Conservation (phyloP, 2,329 filamentous ascomycete species). For the Spiromastix sp. region DNA sequence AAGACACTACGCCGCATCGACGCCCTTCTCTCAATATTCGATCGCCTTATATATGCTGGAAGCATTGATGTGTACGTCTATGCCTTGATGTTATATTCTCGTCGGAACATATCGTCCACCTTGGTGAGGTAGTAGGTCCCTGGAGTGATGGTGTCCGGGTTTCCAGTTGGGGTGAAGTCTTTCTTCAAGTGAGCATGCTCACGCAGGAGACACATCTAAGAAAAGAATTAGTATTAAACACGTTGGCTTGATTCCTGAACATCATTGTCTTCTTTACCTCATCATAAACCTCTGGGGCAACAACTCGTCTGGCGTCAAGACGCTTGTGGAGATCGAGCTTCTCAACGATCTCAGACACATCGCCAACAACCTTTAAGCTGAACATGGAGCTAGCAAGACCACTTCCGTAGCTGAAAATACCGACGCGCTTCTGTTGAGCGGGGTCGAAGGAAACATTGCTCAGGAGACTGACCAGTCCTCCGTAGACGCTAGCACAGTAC, state of each 20-base stretch:
- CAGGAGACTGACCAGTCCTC: slow-evolving; percentile 49
- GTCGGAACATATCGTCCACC: slow-evolving; percentile 79
- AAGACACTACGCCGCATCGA: too few relatives aligned
- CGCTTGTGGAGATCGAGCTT: slow-evolving; percentile 59
- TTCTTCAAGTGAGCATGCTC: slow-evolving; percentile 79
- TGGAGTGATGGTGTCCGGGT: slow-evolving; percentile 52
- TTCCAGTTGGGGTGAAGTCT: slow-evolving; percentile 61
- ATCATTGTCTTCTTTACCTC: slow-evolving; percentile 41
- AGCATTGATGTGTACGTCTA: too few relatives aligned
- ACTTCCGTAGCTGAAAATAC: slow-evolving; percentile 69
- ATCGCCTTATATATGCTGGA: too few relatives aligned
- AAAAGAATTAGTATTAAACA: slow-evolving; percentile 18
- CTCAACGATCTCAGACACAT: slow-evolving; percentile 57
- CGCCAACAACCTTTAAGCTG: slow-evolving; percentile 55
- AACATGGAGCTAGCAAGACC: slow-evolving; percentile 66
- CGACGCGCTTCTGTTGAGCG: slow-evolving; percentile 62
- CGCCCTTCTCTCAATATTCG: too few relatives aligned
- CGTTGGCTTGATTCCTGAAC: neutral
- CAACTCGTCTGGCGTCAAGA: slow-evolving; percentile 53
- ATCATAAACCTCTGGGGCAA: slow-evolving; percentile 65
- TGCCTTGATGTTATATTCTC: slow-evolving; percentile 63
- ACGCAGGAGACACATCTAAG: slow-evolving; percentile 65
- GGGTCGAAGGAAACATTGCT: slow-evolving; percentile 51
- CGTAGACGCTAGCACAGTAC: slow-evolving; percentile 52
- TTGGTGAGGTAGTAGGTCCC: slow-evolving; percentile 71